phyloP scores from a whole-genome alignment of 2,329 filamentous ascomycete genomes.

The Lomentospora prolificans region DNA sequence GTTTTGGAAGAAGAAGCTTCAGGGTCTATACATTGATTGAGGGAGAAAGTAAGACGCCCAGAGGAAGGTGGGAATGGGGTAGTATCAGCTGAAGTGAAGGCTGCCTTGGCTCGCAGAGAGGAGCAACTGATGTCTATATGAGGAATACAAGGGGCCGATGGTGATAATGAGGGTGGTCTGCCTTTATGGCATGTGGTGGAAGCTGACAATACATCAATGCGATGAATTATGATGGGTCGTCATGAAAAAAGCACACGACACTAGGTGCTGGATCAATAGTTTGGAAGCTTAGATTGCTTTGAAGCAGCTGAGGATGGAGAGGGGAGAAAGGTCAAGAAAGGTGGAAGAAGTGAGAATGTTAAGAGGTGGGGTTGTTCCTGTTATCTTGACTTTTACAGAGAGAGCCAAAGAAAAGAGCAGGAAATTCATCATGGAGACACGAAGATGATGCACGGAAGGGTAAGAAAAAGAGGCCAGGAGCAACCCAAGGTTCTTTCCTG shows the following conservation, averaged over 20 bases:
- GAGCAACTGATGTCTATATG: too few species aligned
- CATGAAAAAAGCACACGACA: too few species aligned
- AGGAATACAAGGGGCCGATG: too few species aligned
- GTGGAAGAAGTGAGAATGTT: background rate
- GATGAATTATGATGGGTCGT: too few species aligned
- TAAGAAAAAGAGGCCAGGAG: background rate
- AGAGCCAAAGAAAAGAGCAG: background rate
- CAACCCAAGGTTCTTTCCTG: background rate
- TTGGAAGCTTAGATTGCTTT: too few species aligned
- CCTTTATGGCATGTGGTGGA: too few species aligned
- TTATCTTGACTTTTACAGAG: background rate
- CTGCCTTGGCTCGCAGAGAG: too few species aligned
- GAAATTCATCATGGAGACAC: background rate
- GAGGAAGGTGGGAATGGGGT: background rate
- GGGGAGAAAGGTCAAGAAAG: background rate
- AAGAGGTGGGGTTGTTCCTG: background rate
- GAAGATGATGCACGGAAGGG: background rate
- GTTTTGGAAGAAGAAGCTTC: background rate
- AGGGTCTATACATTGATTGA: background rate
- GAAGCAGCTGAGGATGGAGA: too few species aligned
- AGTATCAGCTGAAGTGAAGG: background rate
- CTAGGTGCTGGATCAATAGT: too few species aligned
- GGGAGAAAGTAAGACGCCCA: too few species aligned
- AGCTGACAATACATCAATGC: too few species aligned
- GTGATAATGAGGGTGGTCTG: too few species aligned